phyloP scores from a whole-genome alignment of 2,329 filamentous ascomycete genomes.

The Sclerotinia glacialis region DNA sequence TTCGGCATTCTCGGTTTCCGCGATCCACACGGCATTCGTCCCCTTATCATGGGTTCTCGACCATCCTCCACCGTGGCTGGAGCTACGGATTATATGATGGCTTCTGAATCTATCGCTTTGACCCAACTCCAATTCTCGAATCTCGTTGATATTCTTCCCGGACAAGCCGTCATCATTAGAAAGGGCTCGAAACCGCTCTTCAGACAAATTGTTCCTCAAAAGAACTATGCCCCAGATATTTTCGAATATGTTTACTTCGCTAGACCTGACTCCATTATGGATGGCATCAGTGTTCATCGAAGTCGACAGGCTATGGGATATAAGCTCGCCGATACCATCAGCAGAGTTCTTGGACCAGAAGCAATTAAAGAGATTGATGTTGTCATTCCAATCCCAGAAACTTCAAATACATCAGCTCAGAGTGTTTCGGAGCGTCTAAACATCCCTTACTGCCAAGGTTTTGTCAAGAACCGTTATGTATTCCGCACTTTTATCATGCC shows the following conservation, averaged over 20 bases:
- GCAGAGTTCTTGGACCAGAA: slow-evolving; percentile 63
- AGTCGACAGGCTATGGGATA: slow-evolving; percentile 84
- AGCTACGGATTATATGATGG: slow-evolving; percentile 82
- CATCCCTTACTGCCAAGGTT: slow-evolving; percentile 76
- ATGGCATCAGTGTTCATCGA: slow-evolving; percentile 82
- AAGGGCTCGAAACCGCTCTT: slow-evolving; percentile 75
- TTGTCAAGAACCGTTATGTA: slow-evolving; percentile 87
- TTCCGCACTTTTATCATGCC: slow-evolving; percentile 88
- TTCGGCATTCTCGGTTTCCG: slow-evolving; percentile 79
- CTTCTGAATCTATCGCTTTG: slow-evolving; percentile 82
- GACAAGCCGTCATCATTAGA: slow-evolving; percentile 80
- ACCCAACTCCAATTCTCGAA: slow-evolving; percentile 76
- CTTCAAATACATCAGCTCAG: slow-evolving; percentile 76
- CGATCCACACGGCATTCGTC: slow-evolving; percentile 78
- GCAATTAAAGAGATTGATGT: slow-evolving; percentile 74
- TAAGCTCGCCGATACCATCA: slow-evolving; percentile 72
- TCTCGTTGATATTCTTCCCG: slow-evolving; percentile 75
- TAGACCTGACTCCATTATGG: slow-evolving; percentile 76
- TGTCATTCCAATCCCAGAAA: slow-evolving; percentile 82
- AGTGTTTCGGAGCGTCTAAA: slow-evolving; percentile 70
- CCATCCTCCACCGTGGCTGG: slow-evolving; percentile 60
- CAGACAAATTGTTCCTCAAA: slow-evolving; percentile 66
- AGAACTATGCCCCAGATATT: slow-evolving; percentile 76
- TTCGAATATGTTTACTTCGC: slow-evolving; percentile 90
- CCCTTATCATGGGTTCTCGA: slow-evolving; percentile 74